Conservation (phyloP, 2,329 filamentous ascomycete species). For the Fusarium sp. region DNA sequence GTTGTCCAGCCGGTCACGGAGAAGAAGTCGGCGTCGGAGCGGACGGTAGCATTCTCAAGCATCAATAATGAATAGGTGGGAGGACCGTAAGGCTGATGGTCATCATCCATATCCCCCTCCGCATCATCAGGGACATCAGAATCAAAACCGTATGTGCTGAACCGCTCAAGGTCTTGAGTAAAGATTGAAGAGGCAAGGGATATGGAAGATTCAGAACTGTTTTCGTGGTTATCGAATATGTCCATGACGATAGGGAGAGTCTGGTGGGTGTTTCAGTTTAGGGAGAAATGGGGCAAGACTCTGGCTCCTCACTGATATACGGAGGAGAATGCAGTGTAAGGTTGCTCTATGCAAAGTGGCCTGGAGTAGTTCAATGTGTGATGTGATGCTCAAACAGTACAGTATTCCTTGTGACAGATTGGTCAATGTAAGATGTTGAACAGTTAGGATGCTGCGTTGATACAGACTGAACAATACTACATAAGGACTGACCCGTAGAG, state of each 20-base stretch:
- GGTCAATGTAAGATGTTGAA: neutral
- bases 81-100: constrained; percentile 9
- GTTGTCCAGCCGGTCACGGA: constrained; percentile 30
- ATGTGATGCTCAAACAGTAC: neutral
- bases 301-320: neutral
- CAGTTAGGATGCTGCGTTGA: neutral
- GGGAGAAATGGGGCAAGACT: neutral
- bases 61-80: constrained; percentile 20
- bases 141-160: neutral
- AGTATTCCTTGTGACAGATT: neutral
- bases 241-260: neutral
- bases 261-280: neutral
- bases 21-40: constrained; percentile 19
- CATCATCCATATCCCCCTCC: neutral
- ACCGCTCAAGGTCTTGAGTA: constrained; percentile 14
- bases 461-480: neutral
- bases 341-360: neutral
- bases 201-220: constrained; percentile 3
- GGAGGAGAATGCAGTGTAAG: constrained; percentile 9
- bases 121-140: neutral
- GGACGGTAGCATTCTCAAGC: constrained; percentile 20
- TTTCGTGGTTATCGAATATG: constrained; percentile 10
- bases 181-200: constrained; percentile 26
- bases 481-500: neutral
- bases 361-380: neutral